These are phyloP conservation scores for Zygosaccharomyces rouxii DNA, from an alignment of 805 yeast genomes.

Conservation along the genomic window DNA sequence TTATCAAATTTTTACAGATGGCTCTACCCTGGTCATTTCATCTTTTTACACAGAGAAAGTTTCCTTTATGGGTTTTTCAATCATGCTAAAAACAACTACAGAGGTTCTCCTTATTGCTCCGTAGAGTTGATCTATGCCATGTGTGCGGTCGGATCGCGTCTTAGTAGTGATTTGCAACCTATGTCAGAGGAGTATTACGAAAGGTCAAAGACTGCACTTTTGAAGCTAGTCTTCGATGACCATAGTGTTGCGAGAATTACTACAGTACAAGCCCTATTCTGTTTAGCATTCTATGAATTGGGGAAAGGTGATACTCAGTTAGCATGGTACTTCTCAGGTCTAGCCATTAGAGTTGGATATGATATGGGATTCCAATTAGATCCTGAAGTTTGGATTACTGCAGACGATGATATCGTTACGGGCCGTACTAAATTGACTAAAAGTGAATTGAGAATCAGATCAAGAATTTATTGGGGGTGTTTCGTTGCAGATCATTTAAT, in stretches of 20 bases:
- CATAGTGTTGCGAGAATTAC: slow-evolving; percentile 44
- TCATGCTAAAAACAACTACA: slow-evolving; percentile 42
- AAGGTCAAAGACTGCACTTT: slow-evolving; percentile 42
- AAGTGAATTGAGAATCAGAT: slow-evolving; percentile 51
- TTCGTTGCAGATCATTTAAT: slow-evolving; percentile 62
- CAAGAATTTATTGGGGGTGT: slow-evolving; percentile 64
- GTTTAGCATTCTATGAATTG: slow-evolving; percentile 57
- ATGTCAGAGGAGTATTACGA: slow-evolving; percentile 44
- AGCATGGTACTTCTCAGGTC: slow-evolving; percentile 62
- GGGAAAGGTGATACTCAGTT: slow-evolving; percentile 54
- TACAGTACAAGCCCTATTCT: slow-evolving; percentile 53
- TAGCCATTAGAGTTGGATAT: slow-evolving; percentile 60
- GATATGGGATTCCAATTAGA: slow-evolving; percentile 61
- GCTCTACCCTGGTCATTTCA: slow-evolving; percentile 61
- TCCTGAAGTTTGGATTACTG: slow-evolving; percentile 54
- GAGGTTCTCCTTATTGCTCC: slow-evolving; percentile 49
- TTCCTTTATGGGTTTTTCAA: slow-evolving; percentile 57
- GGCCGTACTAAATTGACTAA: slow-evolving; percentile 37
- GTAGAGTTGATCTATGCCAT: slow-evolving; percentile 50
- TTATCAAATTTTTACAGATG: slow-evolving; percentile 49
- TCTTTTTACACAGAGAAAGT: slow-evolving; percentile 60
- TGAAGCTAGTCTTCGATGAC: slow-evolving; percentile 38
- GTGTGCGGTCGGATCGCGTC: slow-evolving; percentile 54
- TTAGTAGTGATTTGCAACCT: slow-evolving; percentile 41
- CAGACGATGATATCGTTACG: slow-evolving; percentile 35